These are phyloP conservation scores for Linum tenue DNA, from an alignment of 345 rosid genomes.

Conservation along the genomic window DNA sequence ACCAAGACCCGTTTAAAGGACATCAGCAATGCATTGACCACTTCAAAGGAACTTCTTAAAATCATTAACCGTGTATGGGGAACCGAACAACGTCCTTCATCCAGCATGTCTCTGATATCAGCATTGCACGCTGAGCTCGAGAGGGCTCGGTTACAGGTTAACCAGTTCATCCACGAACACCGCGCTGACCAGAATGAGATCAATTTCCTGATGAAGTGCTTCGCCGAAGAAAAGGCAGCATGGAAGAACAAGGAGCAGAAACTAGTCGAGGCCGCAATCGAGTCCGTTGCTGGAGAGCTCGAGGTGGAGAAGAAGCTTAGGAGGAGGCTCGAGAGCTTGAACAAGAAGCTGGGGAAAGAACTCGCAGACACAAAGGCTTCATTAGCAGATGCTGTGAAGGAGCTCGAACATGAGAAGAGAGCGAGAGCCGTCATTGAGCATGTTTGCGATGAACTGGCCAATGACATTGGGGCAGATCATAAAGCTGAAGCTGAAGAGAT, in stretches of 20 bases:
- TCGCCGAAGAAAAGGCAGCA: slow-evolving; percentile 85
- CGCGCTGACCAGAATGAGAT: slow-evolving; percentile 66
- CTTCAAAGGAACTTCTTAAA: slow-evolving; percentile 86
- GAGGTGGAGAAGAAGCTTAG: slow-evolving; percentile 83
- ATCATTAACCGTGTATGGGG: slow-evolving; percentile 92
- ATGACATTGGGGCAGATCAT: slow-evolving; percentile 44
- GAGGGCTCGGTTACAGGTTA: slow-evolving; percentile 85
- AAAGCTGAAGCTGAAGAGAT: slow-evolving; percentile 56
- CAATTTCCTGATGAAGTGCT: slow-evolving; percentile 71
- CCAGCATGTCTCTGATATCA: slow-evolving; percentile 87
- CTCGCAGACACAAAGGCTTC: slow-evolving; percentile 63
- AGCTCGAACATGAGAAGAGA: slow-evolving; percentile 79
- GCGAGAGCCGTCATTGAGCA: slow-evolving; percentile 67
- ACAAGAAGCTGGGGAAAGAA: slow-evolving; percentile 87
- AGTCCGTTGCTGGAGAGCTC: slow-evolving; percentile 78
- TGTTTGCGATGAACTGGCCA: slow-evolving; percentile 74
- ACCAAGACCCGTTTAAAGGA: slow-evolving; percentile 70
- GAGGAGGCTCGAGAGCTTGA: slow-evolving; percentile 74
- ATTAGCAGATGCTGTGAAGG: slow-evolving; percentile 61
- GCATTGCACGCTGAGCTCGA: slow-evolving; percentile 96
- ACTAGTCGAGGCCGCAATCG: slow-evolving; percentile 87
- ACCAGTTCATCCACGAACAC: slow-evolving; percentile 76
- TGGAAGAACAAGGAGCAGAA: slow-evolving; percentile 89
- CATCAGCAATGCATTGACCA: slow-evolving; percentile 81
- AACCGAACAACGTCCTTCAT: slow-evolving; percentile 76